A percentile compares a stretch with the other conserved stretches of the same genome.
Evolutionary conservation across 495 filamentous ascomycete species (phyloP).

Genomic region (Daldinia vernicosa): DNA sequence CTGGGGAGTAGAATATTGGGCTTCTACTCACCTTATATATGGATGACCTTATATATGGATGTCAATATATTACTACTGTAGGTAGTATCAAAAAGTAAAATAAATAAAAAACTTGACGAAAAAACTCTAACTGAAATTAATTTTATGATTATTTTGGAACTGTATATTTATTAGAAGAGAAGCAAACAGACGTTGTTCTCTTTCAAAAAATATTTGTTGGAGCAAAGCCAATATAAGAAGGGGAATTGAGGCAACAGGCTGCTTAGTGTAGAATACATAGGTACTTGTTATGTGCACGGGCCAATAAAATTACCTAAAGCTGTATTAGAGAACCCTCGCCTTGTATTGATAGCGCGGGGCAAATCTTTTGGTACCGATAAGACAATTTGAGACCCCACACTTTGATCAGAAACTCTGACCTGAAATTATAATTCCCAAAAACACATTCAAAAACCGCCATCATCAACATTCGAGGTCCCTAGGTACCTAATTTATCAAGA

Average conservation of each 20-base stretch:
- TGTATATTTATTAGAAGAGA: neutral
- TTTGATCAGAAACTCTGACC: slow-evolving; percentile 34
- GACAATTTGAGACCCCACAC: slow-evolving; percentile 40
- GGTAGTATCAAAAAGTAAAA: slow-evolving; percentile 1
- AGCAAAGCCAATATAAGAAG: too few relatives aligned
- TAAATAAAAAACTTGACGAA: neutral
- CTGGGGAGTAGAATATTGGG: neutral
- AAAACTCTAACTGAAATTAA: neutral
- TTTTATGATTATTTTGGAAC: neutral
- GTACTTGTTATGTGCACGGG: neutral
- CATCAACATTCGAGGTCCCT: neutral
- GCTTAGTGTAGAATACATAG: too few relatives aligned
- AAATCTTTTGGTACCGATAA: slow-evolving; percentile 37
- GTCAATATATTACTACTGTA: neutral
- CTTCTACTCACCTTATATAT: neutral
- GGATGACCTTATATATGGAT: neutral
- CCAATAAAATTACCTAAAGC: neutral
- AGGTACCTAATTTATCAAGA: too few relatives aligned
- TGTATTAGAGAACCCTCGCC: neutral
- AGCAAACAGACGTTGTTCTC: neutral
- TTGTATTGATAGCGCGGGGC: slow-evolving; percentile 38
- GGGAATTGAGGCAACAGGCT: too few relatives aligned
- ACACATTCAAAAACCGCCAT: slow-evolving; percentile 35
- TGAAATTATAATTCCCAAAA: slow-evolving; percentile 37
- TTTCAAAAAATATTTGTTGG: too few relatives aligned